A percentile compares a stretch with the other conserved stretches of the same genome.
Conservation (phyloP, 345 rosid genomes). For the Citrus glauca region DNA sequence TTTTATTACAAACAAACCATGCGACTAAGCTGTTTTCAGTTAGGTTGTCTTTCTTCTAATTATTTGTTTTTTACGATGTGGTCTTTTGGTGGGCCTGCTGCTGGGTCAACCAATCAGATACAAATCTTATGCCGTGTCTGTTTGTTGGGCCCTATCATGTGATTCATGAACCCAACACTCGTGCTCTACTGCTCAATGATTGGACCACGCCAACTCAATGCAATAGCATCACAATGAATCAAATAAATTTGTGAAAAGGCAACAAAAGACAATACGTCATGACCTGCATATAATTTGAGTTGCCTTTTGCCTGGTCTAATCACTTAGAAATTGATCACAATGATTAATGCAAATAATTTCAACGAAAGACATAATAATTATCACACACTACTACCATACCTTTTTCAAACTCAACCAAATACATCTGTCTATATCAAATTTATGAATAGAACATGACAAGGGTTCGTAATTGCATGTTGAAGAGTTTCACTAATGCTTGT, state of each 20-base stretch:
- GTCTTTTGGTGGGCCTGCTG: neutral
- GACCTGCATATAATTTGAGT: neutral
- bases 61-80: neutral
- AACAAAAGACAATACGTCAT: neutral
- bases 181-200: conserved; percentile 1
- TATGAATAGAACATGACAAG: neutral
- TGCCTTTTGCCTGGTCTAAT: too few species aligned
- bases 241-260: neutral
- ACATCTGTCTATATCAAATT: neutral
- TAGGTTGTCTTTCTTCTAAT: neutral
- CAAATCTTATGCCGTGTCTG: conserved; percentile 11
- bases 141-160: conserved; percentile 20
- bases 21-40: neutral
- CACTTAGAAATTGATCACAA: too few species aligned
- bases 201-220: conserved; percentile 13
- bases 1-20: conserved; percentile 1
- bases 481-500: neutral
- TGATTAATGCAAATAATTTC: too few species aligned
- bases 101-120: neutral
- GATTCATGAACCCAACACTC: conserved; percentile 7
- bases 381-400: neutral
- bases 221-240: conserved; percentile 7
- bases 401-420: neutral
- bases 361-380: too few species aligned
- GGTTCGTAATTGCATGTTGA: neutral